These are phyloP conservation scores for Rhinocladiella similis DNA, from an alignment of 2,329 filamentous ascomycete genomes.

Conservation along the genomic window DNA sequence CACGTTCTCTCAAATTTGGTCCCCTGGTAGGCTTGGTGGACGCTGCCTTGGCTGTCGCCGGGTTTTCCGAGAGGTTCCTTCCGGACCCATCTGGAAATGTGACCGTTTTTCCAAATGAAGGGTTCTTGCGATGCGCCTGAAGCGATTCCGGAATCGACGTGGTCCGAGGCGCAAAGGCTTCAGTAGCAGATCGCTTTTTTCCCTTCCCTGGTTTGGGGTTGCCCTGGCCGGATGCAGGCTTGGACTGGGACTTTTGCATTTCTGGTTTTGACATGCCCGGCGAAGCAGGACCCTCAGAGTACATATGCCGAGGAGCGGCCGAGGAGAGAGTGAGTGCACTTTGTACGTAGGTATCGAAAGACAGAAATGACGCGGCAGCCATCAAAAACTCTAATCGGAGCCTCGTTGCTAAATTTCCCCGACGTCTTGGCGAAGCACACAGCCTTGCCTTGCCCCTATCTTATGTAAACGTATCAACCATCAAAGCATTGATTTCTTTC, in stretches of 20 bases:
- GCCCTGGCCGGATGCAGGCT: neutral
- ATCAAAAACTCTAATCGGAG: neutral
- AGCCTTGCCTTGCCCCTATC: neutral
- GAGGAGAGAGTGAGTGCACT: too few relatives aligned
- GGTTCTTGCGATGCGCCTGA: neutral
- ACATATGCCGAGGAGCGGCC: too few relatives aligned
- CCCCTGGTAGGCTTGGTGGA: neutral
- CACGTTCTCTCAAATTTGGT: slow-evolving; percentile 41
- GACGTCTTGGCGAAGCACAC: neutral
- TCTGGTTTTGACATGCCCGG: too few relatives aligned
- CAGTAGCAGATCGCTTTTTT: slow-evolving; percentile 5
- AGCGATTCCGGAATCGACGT: neutral
- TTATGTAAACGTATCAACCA: neutral
- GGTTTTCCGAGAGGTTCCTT: neutral
- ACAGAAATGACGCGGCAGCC: neutral
- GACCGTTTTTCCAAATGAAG: neutral
- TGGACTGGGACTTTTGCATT: too few relatives aligned
- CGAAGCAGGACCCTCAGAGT: too few relatives aligned
- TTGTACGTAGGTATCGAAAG: neutral
- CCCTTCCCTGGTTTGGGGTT: neutral
- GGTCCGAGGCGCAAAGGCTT: neutral
- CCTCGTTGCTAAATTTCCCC: neutral
- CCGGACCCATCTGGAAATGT: neutral
- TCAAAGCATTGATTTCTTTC: too few relatives aligned
- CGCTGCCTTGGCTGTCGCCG: neutral